Percentiles rank a stretch among this genome's conserved stretches.
These are phyloP conservation scores for Shiraia bambusicola DNA, from an alignment of 2,329 filamentous ascomycete genomes.

Conservation along the genomic window DNA sequence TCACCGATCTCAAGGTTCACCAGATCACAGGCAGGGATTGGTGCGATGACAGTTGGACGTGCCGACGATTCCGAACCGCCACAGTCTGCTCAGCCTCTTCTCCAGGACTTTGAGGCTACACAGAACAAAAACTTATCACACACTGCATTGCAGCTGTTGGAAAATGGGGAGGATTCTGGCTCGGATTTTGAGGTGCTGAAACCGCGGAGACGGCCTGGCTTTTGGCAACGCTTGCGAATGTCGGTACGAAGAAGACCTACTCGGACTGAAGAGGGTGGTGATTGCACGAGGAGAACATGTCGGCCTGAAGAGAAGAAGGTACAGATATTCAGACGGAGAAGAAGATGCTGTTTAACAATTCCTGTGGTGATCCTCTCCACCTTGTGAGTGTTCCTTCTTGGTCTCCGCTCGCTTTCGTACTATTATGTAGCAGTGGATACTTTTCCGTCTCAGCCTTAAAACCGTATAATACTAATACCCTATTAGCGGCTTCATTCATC, in stretches of 20 bases:
- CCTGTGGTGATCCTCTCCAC: constrained; percentile 28
- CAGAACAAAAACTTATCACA: constrained; percentile 11
- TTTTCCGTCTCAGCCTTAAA: neutral
- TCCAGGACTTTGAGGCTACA: constrained; percentile 21
- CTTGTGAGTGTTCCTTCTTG: constrained; percentile 35
- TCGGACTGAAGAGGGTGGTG: constrained; percentile 12
- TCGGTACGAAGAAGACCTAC: constrained; percentile 27
- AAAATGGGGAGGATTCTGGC: constrained; percentile 28
- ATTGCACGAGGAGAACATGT: constrained; percentile 13
- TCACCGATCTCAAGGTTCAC: neutral
- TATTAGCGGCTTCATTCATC: constrained; percentile 46
- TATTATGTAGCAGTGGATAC: constrained; percentile 5
- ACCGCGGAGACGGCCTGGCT: constrained; percentile 5
- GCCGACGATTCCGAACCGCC: constrained; percentile 17
- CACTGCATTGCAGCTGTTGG: constrained; percentile 23
- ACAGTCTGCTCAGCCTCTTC: constrained; percentile 19
- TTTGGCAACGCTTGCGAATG: constrained; percentile 37
- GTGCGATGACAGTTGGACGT: constrained; percentile 20
- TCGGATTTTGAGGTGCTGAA: constrained; percentile 17
- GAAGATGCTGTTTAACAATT: constrained; percentile 21
- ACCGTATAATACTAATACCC: constrained; percentile 12
- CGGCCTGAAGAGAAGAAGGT: constrained; percentile 24
- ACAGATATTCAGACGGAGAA: constrained; percentile 19
- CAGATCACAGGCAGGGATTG: constrained; percentile 16
- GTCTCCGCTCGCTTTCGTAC: constrained; percentile 15